Evolutionary conservation across 164 flowering plant genomes (phyloP).

Genomic region (Taxillus chinensis): DNA sequence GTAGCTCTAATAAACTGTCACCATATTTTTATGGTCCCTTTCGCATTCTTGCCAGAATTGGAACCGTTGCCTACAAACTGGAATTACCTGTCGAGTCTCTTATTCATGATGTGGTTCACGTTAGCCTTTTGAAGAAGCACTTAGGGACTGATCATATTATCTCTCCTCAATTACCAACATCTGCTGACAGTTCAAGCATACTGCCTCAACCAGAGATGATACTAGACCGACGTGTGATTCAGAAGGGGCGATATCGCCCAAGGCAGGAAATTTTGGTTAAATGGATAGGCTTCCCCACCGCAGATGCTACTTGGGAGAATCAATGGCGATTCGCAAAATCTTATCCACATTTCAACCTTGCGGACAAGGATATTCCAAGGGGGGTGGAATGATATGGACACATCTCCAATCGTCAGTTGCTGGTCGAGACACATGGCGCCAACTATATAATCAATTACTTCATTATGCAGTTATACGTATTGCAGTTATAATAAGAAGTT

Average conservation of each 20-base stretch:
- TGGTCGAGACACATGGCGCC: no score
- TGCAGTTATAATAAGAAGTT: no score
- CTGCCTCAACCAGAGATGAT: neutral
- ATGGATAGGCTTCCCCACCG: neutral
- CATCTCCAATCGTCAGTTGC: neutral
- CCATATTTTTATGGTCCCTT: neutral
- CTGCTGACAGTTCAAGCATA: neutral
- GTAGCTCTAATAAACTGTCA: neutral
- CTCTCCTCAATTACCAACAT: neutral
- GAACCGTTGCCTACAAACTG: neutral
- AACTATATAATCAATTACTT: no score
- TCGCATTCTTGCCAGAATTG: neutral
- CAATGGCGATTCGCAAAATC: neutral
- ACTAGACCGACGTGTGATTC: neutral
- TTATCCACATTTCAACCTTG: constrained; percentile 1
- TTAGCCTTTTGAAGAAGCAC: neutral
- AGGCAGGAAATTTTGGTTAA: neutral
- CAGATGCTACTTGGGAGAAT: neutral
- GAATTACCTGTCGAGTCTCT: neutral
- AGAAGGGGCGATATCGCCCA: neutral
- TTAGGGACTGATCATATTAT: neutral
- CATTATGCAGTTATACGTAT: no score
- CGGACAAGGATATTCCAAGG: neutral
- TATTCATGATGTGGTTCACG: neutral
- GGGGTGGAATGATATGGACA: neutral